These are phyloP conservation scores for Diplodia seriata DNA, from an alignment of 2,329 filamentous ascomycete species.

Conservation along the genomic window DNA sequence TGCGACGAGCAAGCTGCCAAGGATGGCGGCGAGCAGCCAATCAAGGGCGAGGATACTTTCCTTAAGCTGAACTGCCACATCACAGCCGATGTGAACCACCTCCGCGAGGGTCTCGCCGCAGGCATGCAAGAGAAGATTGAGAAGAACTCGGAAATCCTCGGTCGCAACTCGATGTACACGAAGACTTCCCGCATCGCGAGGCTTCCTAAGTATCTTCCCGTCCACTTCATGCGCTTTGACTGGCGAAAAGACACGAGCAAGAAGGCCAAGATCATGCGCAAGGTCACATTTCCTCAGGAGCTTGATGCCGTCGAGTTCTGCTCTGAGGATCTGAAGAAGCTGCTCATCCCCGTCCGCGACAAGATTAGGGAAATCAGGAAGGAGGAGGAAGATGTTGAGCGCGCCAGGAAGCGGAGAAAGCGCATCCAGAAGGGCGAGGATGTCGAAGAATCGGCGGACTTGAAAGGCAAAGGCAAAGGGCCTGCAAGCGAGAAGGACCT, in stretches of 20 bases:
- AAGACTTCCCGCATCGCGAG: constrained; percentile 90
- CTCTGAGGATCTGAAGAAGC: constrained; percentile 83
- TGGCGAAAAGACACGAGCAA: constrained; percentile 96
- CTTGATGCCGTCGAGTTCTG: constrained; percentile 95
- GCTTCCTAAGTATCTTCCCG: constrained; percentile 91
- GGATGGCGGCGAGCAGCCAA: constrained; percentile 74
- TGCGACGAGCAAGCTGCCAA: constrained; percentile 83
- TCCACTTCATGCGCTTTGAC: constrained; percentile 98
- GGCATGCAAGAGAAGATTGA: constrained; percentile 88
- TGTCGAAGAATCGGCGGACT: constrained; percentile 49
- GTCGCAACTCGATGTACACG: constrained; percentile 81
- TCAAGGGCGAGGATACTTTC: constrained; percentile 75
- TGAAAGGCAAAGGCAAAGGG: constrained; percentile 57
- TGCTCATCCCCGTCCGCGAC: constrained; percentile 90
- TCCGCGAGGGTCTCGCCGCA: constrained; percentile 84
- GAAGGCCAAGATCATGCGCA: constrained; percentile 99
- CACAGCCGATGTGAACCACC: constrained; percentile 81
- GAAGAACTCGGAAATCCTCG: constrained; percentile 81
- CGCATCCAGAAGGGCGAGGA: constrained; percentile 63
- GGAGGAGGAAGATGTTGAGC: constrained; percentile 91
- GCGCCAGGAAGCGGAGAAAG: constrained; percentile 91
- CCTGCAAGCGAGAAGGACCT: constrained; percentile 45
- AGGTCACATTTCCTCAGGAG: constrained; percentile 94
- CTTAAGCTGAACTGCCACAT: constrained; percentile 98
- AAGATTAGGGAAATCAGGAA: constrained; percentile 95